Evolutionary conservation across 805 yeast species (phyloP), one percentile per base, ranked within the genome.

Genomic region (Cyberlindnera amylophila): DNA sequence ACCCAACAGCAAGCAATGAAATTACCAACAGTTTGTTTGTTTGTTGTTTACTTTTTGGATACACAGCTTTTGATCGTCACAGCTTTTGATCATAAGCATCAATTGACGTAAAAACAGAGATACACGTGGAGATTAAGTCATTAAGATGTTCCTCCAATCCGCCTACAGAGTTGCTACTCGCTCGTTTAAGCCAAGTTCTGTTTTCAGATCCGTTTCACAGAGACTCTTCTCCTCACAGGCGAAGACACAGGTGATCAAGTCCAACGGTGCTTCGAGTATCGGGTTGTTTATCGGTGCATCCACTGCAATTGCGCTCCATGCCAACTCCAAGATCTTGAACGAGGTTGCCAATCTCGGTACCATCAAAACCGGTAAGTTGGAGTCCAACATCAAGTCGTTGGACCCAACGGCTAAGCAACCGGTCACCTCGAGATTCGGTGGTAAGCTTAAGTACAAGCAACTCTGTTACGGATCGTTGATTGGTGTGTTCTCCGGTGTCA

Each of bases 381-480:
- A 45, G 30, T 33, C 41, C 21, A 43, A 41, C 40, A 33, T 43
- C 30, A 45, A 41, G 34, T 16, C 36, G 6, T 23, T 45, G 32
- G 47, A 45, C 18, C 50, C 52, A 36, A 38, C 48, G 15, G 31
- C 33, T 12, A 9, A 33, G 14, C 30, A 34, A 12, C 54, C 46
- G 26, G 42, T 35, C 18, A 36, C 36, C 5, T 51, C 59, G 2
- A 54, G 60, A 46, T 52, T 75, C 41, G 67, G 67, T n/a, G 74
- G 75, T 0, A 66, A 65, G 42, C 61, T 79, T 48, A 72, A 74
- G 53, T 81, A 81, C 54, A 71, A 70, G 46, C 82, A 81, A 51
- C 63, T 81, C 47, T 71, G 82, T 15, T 62, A 79, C 50, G 87
- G 87, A 0, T 75, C 82, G 0, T 61, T 80, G 50, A 66, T 77